Base-by-base conservation (phyloP, 2,329 filamentous ascomycete species). In the Pezicula radicicola region DNA sequence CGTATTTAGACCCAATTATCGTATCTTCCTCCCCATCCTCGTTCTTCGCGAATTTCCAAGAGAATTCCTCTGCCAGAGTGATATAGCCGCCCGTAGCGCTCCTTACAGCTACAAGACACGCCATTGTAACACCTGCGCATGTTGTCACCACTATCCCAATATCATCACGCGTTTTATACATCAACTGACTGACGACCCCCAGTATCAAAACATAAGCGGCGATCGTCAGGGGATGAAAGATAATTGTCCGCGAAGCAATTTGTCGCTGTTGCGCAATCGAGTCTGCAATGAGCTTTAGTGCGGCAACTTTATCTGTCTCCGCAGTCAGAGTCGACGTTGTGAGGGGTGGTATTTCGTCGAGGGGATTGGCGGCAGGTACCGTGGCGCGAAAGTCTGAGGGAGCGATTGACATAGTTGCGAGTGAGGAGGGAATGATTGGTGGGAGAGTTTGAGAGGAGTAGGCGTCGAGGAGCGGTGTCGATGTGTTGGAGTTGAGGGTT, bases 261-360 rank as follows among this genome's bases (percentile, higher is more conserved):
- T 90, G 85, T 55, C 87, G 84, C 75, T 94, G 91, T 70, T 96
- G 87, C 35, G 89, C 88, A 46, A 95, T 81, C 53, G 86, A 90
- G 70, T 93, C 89, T 55, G 90, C 87, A 37, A 96, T 78, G 18
- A 96, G 80, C 56, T 81, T 80, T 48, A 96, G 75, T 16, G 86
- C 85, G 51, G 83, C 78, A 56, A 84, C 72, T 65, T 86, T 84
- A 66, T 91, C 87, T 48, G 75, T 66, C 46, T 81, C 72, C 46
- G 65, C 64, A 43, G 75, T 74, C 41, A 85, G 71, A 19, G 79
- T 68, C 60, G 83, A 80, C 48, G 88, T 83, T 47, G 78, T 80
- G 41, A 91, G 79, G 8, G 84, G 78, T 6, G 85, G 84, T 51
- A 88, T 75, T 61, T 78, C 76, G 30, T 72, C 65, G 27, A 71